Percentiles rank a stretch among this genome's conserved stretches.
These are phyloP conservation scores for Rubroboletus pulcherrimus DNA, from an alignment of 768 basidiomycete genomes.

Conservation along the genomic window DNA sequence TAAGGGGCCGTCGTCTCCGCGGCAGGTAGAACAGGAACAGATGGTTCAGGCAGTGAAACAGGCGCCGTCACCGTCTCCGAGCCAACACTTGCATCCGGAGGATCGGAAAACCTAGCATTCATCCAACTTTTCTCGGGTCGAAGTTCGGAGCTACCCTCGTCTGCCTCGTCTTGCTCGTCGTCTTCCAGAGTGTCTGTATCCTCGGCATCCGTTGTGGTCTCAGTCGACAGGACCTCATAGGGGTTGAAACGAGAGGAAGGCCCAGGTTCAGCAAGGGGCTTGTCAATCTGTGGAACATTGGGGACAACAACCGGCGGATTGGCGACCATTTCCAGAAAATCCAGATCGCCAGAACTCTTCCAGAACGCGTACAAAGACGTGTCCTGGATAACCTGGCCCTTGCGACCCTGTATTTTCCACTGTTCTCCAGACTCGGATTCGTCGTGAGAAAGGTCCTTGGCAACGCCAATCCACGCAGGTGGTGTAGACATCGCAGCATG, in stretches of 20 bases:
- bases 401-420: constrained; percentile 36
- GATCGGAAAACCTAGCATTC: not conserved
- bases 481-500: constrained; percentile 38
- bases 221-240: constrained; percentile 11
- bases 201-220: not conserved
- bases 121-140: constrained; percentile 33
- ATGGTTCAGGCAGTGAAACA: not conserved
- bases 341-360: constrained; percentile 44
- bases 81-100: not conserved
- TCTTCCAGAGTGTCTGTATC: not conserved
- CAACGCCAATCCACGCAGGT: constrained; percentile 45
- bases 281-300: not conserved
- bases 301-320: not conserved
- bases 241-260: constrained; percentile 14
- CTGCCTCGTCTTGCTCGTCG: constrained; percentile 5
- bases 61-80: not conserved
- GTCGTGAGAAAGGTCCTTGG: constrained; percentile 17
- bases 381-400: constrained; percentile 21
- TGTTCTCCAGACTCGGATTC: constrained; percentile 16
- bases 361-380: constrained; percentile 49
- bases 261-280: not conserved
- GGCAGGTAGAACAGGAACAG: not conserved
- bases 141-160: constrained; percentile 6
- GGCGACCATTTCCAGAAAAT: constrained; percentile 36
- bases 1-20: not conserved